Percentiles rank a stretch among this genome's conserved stretches.
These are phyloP conservation scores for Colletotrichum acutatum DNA, from an alignment of 2,329 filamentous ascomycete species.

Conservation along the genomic window DNA sequence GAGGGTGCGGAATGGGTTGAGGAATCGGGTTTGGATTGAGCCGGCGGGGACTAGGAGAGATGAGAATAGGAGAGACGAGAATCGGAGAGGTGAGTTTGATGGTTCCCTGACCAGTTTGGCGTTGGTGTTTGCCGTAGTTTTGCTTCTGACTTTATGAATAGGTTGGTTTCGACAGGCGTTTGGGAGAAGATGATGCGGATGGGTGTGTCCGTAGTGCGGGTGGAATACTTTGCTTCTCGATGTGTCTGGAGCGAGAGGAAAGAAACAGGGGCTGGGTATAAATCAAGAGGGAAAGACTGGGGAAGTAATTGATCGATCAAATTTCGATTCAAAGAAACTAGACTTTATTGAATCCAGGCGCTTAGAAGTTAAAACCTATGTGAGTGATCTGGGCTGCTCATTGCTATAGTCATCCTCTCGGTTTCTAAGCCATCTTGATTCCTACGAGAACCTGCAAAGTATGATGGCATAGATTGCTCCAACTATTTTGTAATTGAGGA, in stretches of 20 bases:
- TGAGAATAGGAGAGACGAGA: neutral
- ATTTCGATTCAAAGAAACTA: neutral
- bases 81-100: neutral
- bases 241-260: neutral
- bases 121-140: too few species aligned
- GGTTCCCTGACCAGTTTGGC: neutral
- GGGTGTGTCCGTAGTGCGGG: too few species aligned
- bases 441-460: too few species aligned
- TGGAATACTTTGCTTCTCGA: neutral
- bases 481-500: too few species aligned
- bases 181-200: neutral
- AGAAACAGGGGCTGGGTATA: neutral
- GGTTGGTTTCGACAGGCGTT: neutral
- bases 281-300: too few species aligned
- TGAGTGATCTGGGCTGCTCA: too few species aligned
- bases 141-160: neutral
- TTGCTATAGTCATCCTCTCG: too few species aligned
- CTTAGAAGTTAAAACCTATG: too few species aligned
- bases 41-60: neutral
- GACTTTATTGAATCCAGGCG: too few species aligned
- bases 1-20: neutral
- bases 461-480: too few species aligned
- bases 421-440: too few species aligned
- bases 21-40: conserved; percentile 3
- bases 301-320: neutral